phyloP scores from a whole-genome alignment of 1,139 yeast genomes.

The Candida dubliniensis region DNA sequence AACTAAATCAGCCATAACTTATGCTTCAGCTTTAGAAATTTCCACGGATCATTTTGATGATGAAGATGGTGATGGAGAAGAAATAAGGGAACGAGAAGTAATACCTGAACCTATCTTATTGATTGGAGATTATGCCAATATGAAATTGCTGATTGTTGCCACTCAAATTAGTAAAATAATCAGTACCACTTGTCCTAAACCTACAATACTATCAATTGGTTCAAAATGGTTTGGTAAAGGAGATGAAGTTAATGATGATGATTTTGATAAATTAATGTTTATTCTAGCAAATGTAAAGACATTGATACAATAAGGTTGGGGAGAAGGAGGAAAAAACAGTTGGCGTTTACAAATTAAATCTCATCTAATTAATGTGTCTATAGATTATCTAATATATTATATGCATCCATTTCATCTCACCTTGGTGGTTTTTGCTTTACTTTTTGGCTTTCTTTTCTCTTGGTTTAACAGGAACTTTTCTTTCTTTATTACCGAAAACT shows the following conservation, averaged over 20 bases:
- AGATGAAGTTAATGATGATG: constrained; percentile 31
- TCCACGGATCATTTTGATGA: constrained; percentile 1
- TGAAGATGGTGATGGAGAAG: constrained; percentile 11
- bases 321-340: not conserved
- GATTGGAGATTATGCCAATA: constrained; percentile 41
- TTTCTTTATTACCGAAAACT: constrained; percentile 68
- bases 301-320: constrained; percentile 12
- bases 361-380: not conserved
- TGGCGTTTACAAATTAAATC: not conserved
- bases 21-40: constrained; percentile 19
- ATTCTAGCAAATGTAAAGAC: constrained; percentile 35
- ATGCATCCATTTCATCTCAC: constrained; percentile 1
- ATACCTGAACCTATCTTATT: constrained; percentile 38
- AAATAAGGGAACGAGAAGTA: constrained; percentile 11
- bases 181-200: constrained; percentile 28
- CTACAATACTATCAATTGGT: constrained; percentile 39
- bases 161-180: constrained; percentile 44
- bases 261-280: constrained; percentile 45
- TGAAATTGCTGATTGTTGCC: constrained; percentile 43
- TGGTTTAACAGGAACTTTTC: constrained; percentile 66
- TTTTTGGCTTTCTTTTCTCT: constrained; percentile 34
- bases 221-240: constrained; percentile 47
- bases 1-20: constrained; percentile 31
- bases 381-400: constrained; percentile 4
- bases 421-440: constrained; percentile 16